Evolutionary conservation across 805 yeast species (phyloP), one percentile per base, ranked within the genome.

Genomic region (Yamadazyma tumulicola): DNA sequence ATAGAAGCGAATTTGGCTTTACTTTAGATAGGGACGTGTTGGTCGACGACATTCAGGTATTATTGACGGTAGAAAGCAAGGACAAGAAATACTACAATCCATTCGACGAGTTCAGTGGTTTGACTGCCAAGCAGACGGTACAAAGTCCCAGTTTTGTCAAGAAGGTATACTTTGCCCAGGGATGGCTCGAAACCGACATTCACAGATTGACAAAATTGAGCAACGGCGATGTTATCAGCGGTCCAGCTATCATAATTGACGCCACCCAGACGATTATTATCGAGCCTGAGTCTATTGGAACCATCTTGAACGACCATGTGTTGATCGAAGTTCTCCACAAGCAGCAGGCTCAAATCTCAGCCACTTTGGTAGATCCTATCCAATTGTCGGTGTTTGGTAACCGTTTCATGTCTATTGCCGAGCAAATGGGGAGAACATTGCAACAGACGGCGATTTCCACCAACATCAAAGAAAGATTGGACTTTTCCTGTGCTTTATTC

Each of bases 11-110:
- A 34, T 63, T 61, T 43, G 69, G 69, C 3, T 63, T 63, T 37
- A 53, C 54, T 4, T 49, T 63, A 36, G 64, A 58, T 23, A 42
- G 69, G 32, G 43, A 51, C 2, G 59, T 63, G 2, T 37, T 63
- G 33, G 67, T 63, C 11, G 69, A 63, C 35, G 68, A 63, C 37
- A 53, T 63, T 12, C 67, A 60, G 37, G 60, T 62, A 0, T 42
- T 61, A 20, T 85, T 83, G 0, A 69, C 80, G 37, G 94, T 85
- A n/a, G 74, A 74, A 49, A 72, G 79, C 6, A 52, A 61, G 12
- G 64, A 62, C 6, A 60, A 72, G 23, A 40, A 51, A 8, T 65
- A 73, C 20, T 83, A 79, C 42, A 70, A 69, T 39, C 85, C 84
- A 38, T 51, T 78, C 21, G 56, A 55, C 17, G 60, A 58, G n/a